These are phyloP conservation scores for Asterella californica DNA, from an alignment of 225 moss, liverwort and hornwort genomes.

Conservation along the genomic window DNA sequence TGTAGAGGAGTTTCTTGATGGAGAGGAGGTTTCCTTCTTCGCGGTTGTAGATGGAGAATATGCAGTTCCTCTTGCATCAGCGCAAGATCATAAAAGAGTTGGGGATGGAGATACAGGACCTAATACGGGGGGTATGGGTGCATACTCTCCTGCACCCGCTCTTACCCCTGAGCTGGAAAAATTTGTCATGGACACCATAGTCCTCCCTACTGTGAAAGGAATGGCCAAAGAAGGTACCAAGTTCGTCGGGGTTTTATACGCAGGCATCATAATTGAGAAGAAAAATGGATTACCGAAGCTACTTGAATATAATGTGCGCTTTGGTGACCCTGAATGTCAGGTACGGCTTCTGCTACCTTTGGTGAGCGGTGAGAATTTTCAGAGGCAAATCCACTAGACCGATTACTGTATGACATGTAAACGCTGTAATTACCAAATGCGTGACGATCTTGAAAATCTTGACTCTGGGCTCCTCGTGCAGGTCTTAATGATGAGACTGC, in stretches of 20 bases:
- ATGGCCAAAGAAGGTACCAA: constrained; percentile 74
- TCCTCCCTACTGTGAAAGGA: constrained; percentile 80
- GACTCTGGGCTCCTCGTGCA: constrained; percentile 9
- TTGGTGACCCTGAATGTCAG: constrained; percentile 95
- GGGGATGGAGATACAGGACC: constrained; percentile 89
- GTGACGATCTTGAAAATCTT: not conserved
- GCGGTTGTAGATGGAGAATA: constrained; percentile 85
- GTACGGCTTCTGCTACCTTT: constrained; percentile 12
- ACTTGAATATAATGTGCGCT: constrained; percentile 93
- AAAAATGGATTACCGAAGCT: constrained; percentile 84
- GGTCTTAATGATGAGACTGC: constrained; percentile 73
- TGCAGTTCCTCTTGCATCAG: constrained; percentile 74
- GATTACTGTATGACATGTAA: not conserved
- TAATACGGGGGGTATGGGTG: constrained; percentile 95
- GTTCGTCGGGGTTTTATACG: constrained; percentile 78
- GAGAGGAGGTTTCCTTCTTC: constrained; percentile 92
- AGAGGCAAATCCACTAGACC: not conserved
- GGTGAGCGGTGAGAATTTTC: not conserved
- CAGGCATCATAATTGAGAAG: constrained; percentile 84
- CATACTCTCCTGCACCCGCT: constrained; percentile 87
- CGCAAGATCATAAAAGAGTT: constrained; percentile 91
- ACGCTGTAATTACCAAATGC: not conserved
- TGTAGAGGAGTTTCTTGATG: constrained; percentile 95
- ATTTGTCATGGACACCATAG: constrained; percentile 72
- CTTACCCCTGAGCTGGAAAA: constrained; percentile 61